Base-by-base conservation (phyloP, 1,284 basidiomycete genomes). In the Vanrija sp. region DNA sequence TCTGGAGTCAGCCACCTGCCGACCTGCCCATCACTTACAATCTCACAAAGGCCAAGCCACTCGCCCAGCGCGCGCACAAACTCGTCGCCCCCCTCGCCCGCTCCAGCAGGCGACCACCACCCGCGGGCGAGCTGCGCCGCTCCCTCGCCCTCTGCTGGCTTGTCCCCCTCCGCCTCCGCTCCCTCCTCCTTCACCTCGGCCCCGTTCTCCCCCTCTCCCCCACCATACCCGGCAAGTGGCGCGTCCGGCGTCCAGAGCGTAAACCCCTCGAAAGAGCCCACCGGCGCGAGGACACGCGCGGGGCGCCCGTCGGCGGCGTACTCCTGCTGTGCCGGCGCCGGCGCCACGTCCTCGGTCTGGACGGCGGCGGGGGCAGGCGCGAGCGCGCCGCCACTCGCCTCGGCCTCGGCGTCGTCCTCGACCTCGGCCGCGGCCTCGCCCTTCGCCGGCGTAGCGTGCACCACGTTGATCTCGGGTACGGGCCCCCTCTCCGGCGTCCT, bases 81-180 rank as follows among this genome's bases (percentile, higher is more conserved):
- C 55, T 72, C 72, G 54, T 72, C 71, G 4, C 71, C 71, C 18
- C 72, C 72, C 54, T 74, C 72, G 12, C 71, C 72, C 1, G 62
- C 66, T 7, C 70, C 72, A 14, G 68, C 71, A 12, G 44, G 45
- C 15, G 67, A 60, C 72, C 72, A 74, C 71, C 69, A 71, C 7
- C 64, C 62, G 18, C 1, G 43, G 2, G 6, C 46, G 9, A 20
- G 25, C 7, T 22, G 10, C n/a, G 24, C 38, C 14, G n/a, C 41
- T 27, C 27, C 43, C 16, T 25, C 43, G 3, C 18, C 27, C 22
- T 22, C 22, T 25, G 5, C 24, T 9, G 4, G 5, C 23, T 15
- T 25, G 14, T 18, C 49, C 19, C 16, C 53, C 6, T 35, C 35
- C 7, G 20, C 42, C 9, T 49, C 46, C 3, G 14, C 44, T 20